Evolutionary conservation across 2,329 filamentous ascomycete species (phyloP).

Genomic region (Cryphonectria japonica): DNA sequence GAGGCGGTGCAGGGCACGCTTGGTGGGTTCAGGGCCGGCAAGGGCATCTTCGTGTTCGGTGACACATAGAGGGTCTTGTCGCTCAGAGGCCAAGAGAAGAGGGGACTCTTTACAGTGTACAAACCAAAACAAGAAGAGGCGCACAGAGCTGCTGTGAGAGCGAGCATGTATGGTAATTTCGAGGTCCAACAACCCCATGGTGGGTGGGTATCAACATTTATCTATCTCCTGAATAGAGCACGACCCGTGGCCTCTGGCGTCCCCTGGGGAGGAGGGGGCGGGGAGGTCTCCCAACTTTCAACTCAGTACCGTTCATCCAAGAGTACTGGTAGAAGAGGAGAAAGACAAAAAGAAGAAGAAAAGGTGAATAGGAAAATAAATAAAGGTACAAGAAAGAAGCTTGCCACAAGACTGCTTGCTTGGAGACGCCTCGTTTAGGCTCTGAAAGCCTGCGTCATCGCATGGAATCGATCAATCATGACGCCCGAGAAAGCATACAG

Average conservation of each 20-base stretch:
- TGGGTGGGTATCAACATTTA: constrained; percentile 9
- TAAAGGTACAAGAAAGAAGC: background rate
- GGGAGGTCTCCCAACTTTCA: background rate
- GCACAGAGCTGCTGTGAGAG: background rate
- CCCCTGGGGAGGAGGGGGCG: too few relatives aligned
- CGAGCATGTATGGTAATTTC: constrained; percentile 4
- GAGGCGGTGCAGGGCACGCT: constrained; percentile 82
- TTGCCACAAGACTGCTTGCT: background rate
- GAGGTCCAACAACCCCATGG: background rate
- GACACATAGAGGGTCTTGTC: constrained; percentile 48
- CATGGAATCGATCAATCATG: constrained; percentile 93
- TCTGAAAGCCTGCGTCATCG: constrained; percentile 88
- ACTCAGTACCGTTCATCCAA: background rate
- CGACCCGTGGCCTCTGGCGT: background rate
- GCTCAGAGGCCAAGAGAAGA: constrained; percentile 20
- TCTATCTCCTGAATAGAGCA: background rate
- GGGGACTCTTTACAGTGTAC: background rate
- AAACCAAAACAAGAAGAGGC: background rate
- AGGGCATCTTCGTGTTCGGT: constrained; percentile 85
- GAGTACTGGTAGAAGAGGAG: background rate
- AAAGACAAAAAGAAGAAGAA: too few relatives aligned
- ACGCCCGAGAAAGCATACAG: constrained; percentile 88
- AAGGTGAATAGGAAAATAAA: background rate
- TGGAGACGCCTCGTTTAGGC: constrained; percentile 49
- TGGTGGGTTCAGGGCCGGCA: constrained; percentile 82